Percentiles rank a stretch among this genome's conserved stretches.
Conservation (phyloP, 352 stramenopile species). For the Blastocystis hominis region DNA sequence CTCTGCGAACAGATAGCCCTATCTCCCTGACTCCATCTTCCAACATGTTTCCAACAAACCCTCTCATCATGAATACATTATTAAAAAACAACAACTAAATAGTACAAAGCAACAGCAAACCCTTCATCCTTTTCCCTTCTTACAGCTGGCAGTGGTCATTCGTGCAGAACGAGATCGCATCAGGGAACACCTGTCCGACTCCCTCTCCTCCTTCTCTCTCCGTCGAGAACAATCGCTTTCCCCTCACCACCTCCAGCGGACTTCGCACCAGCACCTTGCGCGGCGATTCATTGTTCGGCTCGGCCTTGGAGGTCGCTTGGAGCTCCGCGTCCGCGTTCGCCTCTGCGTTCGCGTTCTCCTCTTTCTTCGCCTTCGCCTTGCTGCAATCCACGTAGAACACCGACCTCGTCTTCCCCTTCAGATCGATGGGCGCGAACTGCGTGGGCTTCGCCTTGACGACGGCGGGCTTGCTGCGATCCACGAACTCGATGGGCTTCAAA, state of each 20-base stretch:
- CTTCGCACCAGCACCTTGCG: background rate
- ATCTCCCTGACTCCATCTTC: too few relatives aligned
- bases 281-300: background rate
- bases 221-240: background rate
- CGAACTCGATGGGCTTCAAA: conserved; percentile 49
- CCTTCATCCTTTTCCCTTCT: background rate
- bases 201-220: conserved; percentile 17
- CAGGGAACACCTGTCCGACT: conserved; percentile 34
- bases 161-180: conserved; percentile 48
- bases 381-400: too few relatives aligned
- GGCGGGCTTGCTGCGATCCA: background rate
- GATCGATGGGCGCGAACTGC: background rate
- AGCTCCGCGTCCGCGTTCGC: too few relatives aligned
- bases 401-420: background rate
- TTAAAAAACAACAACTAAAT: too few relatives aligned
- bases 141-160: conserved; percentile 53
- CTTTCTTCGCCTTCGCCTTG: too few relatives aligned
- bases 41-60: too few relatives aligned
- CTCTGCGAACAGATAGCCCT: too few relatives aligned
- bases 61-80: too few relatives aligned
- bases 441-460: background rate
- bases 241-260: background rate
- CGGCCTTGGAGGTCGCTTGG: background rate
- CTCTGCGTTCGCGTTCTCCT: too few relatives aligned
- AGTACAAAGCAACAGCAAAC: background rate